Conservation (phyloP, 2,329 filamentous ascomycete species). For the Claviceps pusilla region DNA sequence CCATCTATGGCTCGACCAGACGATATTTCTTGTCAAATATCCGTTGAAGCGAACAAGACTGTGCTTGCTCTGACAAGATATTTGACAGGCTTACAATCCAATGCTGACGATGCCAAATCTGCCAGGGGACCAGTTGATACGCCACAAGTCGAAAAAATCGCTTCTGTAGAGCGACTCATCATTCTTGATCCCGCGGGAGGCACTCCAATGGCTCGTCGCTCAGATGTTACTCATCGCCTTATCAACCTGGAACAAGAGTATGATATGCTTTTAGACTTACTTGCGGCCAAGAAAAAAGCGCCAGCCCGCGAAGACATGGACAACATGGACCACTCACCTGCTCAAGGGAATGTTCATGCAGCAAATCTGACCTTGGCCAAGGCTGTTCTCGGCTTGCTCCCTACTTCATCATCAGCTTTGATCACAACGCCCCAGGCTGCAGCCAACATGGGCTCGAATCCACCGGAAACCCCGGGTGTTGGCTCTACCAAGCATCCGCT, state of each 20-base stretch:
- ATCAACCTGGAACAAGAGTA: constrained; percentile 92
- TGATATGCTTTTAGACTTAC: constrained; percentile 46
- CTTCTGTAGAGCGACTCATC: constrained; percentile 70
- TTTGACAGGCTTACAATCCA: constrained; percentile 50
- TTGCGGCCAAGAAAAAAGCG: constrained; percentile 24
- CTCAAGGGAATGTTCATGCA: constrained; percentile 32
- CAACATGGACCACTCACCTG: background rate
- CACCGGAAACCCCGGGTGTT: background rate
- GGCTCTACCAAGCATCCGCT: constrained; percentile 33
- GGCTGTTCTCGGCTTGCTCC: constrained; percentile 57
- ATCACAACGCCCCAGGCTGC: constrained; percentile 79
- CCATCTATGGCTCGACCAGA: constrained; percentile 27
- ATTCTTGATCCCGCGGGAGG: constrained; percentile 77
- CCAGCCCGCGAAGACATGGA: background rate
- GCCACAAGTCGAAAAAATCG: constrained; percentile 30
- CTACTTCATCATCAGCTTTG: constrained; percentile 70
- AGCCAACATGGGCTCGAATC: constrained; percentile 28
- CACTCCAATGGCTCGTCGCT: constrained; percentile 47
- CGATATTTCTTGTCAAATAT: constrained; percentile 22
- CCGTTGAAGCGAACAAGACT: constrained; percentile 41
- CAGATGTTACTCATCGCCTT: constrained; percentile 37
- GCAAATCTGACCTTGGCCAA: constrained; percentile 61
- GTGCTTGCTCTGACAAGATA: constrained; percentile 64
- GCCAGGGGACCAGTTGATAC: constrained; percentile 15
- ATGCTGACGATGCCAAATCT: constrained; percentile 1